Evolutionary conservation across 805 yeast genomes (phyloP).

Genomic region (Tetrapisispora nanseiensis): DNA sequence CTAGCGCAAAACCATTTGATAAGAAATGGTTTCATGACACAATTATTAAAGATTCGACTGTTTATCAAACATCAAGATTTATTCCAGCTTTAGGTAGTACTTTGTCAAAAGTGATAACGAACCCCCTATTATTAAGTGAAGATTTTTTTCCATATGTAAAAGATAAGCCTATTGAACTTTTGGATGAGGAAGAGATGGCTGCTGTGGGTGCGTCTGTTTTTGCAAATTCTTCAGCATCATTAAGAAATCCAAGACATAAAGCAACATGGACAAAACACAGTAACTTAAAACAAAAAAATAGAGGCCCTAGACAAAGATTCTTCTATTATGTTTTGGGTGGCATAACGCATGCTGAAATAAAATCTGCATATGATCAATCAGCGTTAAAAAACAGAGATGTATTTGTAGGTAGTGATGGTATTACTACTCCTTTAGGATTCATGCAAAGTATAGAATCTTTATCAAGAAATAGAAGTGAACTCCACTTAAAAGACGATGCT

Average conservation of each 20-base stretch:
- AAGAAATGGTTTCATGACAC: conserved; percentile 48
- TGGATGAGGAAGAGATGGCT: conserved; percentile 30
- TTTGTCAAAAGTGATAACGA: conserved; percentile 40
- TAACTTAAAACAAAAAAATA: conserved; percentile 15
- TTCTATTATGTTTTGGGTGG: conserved; percentile 87
- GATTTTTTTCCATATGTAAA: conserved; percentile 62
- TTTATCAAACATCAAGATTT: conserved; percentile 59
- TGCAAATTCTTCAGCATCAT: conserved; percentile 37
- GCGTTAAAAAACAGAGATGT: conserved; percentile 57
- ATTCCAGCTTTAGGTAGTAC: conserved; percentile 60
- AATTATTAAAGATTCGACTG: conserved; percentile 27
- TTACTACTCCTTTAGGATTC: conserved; percentile 44
- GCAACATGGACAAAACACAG: conserved; percentile 63
- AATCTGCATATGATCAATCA: conserved; percentile 65
- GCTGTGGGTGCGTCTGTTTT: conserved; percentile 24
- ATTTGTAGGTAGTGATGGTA: conserved; percentile 70
- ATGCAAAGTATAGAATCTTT: conserved; percentile 33
- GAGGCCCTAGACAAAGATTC: conserved; percentile 51
- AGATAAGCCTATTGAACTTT: conserved; percentile 53
- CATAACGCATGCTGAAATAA: conserved; percentile 68
- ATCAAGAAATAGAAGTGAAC: conserved; percentile 30
- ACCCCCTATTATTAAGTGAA: conserved; percentile 41
- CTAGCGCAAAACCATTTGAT: conserved; percentile 35
- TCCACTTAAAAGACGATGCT: conserved; percentile 35
- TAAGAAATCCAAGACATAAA: conserved; percentile 61